Conservation (phyloP, 305 asterid genomes). For the Solanum hybrid region DNA sequence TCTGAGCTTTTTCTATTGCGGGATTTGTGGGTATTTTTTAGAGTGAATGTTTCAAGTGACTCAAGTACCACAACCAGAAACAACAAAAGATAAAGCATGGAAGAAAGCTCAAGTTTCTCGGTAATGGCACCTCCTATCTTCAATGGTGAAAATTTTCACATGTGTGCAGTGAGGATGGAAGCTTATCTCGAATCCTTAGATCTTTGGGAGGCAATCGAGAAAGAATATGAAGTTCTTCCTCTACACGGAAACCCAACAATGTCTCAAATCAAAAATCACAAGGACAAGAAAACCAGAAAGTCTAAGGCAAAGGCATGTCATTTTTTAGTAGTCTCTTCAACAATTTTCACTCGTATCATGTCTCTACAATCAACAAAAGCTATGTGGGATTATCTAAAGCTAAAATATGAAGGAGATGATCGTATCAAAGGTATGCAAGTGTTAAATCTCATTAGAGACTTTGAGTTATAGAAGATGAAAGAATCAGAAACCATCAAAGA, state of each 20-base stretch:
- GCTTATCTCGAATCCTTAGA: neutral
- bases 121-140: neutral
- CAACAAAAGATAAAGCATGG: neutral
- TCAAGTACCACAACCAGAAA: neutral
- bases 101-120: neutral
- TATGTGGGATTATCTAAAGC: neutral
- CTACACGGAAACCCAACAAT: neutral
- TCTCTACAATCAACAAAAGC: neutral
- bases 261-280: neutral
- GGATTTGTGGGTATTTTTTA: neutral
- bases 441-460: neutral
- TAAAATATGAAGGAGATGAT: neutral
- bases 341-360: neutral
- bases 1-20: neutral
- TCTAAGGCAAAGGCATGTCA: neutral
- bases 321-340: neutral
- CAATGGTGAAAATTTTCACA: neutral
- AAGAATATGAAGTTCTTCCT: neutral
- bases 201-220: neutral
- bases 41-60: neutral
- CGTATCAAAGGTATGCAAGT: neutral
- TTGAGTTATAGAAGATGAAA: neutral
- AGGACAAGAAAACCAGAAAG: neutral
- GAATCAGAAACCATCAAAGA: neutral
- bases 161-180: neutral